Evolutionary conservation across 768 basidiomycete genomes (phyloP).

Genomic region (Lentinus brumalis): DNA sequence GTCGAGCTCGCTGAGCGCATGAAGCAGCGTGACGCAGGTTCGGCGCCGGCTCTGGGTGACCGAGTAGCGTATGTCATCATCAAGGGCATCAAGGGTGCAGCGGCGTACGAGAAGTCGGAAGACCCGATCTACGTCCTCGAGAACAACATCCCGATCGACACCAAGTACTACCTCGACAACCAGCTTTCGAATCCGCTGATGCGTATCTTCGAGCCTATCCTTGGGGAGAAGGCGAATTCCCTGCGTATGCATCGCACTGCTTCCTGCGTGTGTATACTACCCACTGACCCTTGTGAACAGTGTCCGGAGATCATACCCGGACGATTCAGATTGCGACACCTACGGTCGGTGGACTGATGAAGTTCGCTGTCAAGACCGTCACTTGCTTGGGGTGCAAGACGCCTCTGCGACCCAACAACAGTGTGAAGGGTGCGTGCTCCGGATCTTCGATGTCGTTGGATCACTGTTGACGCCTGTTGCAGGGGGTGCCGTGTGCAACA

Average conservation of each 20-base stretch:
- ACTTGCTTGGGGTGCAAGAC: slow-evolving; percentile 98
- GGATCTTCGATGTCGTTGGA: background rate
- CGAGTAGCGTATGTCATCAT: slow-evolving; percentile 99
- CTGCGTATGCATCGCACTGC: slow-evolving; percentile 50
- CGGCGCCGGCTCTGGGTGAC: slow-evolving; percentile 96
- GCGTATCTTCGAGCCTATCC: slow-evolving; percentile 97
- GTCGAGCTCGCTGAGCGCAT: slow-evolving; percentile 94
- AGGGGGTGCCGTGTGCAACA: slow-evolving; percentile 95
- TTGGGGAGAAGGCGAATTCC: slow-evolving; percentile 88
- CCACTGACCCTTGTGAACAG: slow-evolving; percentile 41
- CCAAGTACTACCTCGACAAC: slow-evolving; percentile 97
- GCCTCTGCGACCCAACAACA: slow-evolving; percentile 75
- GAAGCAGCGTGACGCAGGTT: slow-evolving; percentile 95
- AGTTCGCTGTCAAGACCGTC: slow-evolving; percentile 94
- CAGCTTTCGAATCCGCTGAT: slow-evolving; percentile 96
- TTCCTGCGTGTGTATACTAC: slow-evolving; percentile 9
- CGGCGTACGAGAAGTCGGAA: slow-evolving; percentile 98
- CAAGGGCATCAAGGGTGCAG: slow-evolving; percentile 95
- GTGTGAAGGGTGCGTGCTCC: slow-evolving; percentile 57
- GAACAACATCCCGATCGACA: slow-evolving; percentile 97
- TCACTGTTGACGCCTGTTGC: slow-evolving; percentile 1
- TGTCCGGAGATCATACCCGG: slow-evolving; percentile 94
- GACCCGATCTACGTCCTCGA: slow-evolving; percentile 97
- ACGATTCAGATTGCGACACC: slow-evolving; percentile 97
- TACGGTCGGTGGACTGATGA: slow-evolving; percentile 96